These are phyloP conservation scores for Fusarium marasasianum DNA, from an alignment of 2,329 filamentous ascomycete genomes.

Conservation along the genomic window DNA sequence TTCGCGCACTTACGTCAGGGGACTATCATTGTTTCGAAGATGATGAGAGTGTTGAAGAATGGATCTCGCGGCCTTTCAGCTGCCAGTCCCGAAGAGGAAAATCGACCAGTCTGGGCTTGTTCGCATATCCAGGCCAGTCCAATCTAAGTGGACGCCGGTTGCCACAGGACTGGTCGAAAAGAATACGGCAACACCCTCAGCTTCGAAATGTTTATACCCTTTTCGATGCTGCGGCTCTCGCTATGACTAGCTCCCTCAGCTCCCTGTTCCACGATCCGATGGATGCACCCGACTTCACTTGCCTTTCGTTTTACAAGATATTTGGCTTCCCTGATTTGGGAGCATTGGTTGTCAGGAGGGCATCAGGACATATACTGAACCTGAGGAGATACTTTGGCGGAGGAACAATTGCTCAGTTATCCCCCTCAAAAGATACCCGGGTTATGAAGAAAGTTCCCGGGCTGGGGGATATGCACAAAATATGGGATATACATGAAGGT, in stretches of 20 bases:
- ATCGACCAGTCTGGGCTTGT: slow-evolving; percentile 50
- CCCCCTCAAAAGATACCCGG: slow-evolving; percentile 35
- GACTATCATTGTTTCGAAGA: slow-evolving; percentile 67
- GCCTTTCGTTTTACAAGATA: slow-evolving; percentile 72
- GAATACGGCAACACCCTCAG: slow-evolving; percentile 43
- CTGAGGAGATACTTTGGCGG: slow-evolving; percentile 72
- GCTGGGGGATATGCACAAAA: slow-evolving; percentile 47
- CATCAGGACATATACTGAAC: slow-evolving; percentile 64
- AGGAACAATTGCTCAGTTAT: slow-evolving; percentile 70
- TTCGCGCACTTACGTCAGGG: slow-evolving; percentile 68
- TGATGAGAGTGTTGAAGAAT: slow-evolving; percentile 62
- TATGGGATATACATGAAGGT: slow-evolving; percentile 63
- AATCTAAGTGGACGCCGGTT: slow-evolving; percentile 74
- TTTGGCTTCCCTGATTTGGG: slow-evolving; percentile 74
- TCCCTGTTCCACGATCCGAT: slow-evolving; percentile 59
- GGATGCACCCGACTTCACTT: slow-evolving; percentile 67
- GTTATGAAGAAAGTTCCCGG: slow-evolving; percentile 52
- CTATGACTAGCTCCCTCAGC: slow-evolving; percentile 68
- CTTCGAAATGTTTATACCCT: slow-evolving; percentile 57
- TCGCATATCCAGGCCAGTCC: slow-evolving; percentile 75
- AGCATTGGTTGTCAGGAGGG: slow-evolving; percentile 65
- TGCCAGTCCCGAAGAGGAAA: slow-evolving; percentile 27
- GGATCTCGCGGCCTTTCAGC: slow-evolving; percentile 47
- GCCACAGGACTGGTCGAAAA: slow-evolving; percentile 64
- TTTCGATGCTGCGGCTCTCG: slow-evolving; percentile 70